These are phyloP conservation scores for Nymphaea colorata DNA, from an alignment of 164 flowering plant genomes.

Conservation along the genomic window DNA sequence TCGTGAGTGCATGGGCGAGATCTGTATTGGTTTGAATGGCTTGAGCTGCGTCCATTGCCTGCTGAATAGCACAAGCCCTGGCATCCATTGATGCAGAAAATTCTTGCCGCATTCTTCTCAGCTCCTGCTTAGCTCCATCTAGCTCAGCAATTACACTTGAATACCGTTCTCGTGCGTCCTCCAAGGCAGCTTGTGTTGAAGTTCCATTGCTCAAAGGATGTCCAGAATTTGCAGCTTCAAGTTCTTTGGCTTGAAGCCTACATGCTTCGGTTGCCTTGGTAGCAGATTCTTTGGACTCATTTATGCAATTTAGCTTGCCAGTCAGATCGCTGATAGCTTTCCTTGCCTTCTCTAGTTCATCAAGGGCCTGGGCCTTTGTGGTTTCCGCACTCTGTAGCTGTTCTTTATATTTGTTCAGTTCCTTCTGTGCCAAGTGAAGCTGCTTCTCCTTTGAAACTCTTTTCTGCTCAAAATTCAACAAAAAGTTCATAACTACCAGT, in stretches of 20 bases:
- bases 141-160: conserved; percentile 40
- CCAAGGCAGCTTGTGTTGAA: conserved; percentile 43
- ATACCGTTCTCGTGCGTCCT: conserved; percentile 42
- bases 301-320: conserved; percentile 36
- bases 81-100: conserved; percentile 43
- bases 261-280: conserved; percentile 48
- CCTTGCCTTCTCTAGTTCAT: conserved; percentile 71
- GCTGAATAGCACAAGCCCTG: conserved; percentile 42
- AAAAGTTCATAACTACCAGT: not conserved
- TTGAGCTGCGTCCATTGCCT: conserved; percentile 47
- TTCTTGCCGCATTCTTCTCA: conserved; percentile 52
- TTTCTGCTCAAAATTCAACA: conserved; percentile 32
- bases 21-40: conserved; percentile 42
- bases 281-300: conserved; percentile 48
- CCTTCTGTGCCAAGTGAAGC: conserved; percentile 68
- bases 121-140: conserved; percentile 67
- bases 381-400: conserved; percentile 64
- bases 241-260: conserved; percentile 36
- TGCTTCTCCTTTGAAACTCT: conserved; percentile 73
- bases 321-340: conserved; percentile 53
- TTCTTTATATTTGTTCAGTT: conserved; percentile 68
- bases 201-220: conserved; percentile 14
- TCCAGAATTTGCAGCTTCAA: conserved; percentile 32
- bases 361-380: conserved; percentile 54
- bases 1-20: conserved; percentile 45